These are phyloP conservation scores for maize (Zea mays) DNA, from an alignment of 176 grass and related monocot genomes.

Conservation along the genomic window Zm-B73-REFERENCE-NAM-5.0 NC_050098.1:157715501-157716000, in stretches of 20 bases:
- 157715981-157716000: too few species aligned
- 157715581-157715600: neutral
- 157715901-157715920: slow-evolving; percentile 80
- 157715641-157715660: neutral
- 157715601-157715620: slow-evolving; percentile 4
- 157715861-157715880: slow-evolving; percentile 93
- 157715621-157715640: neutral
- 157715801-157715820: slow-evolving; percentile 69
- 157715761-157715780: slow-evolving; percentile 42
- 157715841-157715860: slow-evolving; percentile 77
- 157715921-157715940: neutral
- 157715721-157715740: slow-evolving; percentile 18
- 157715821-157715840: slow-evolving; percentile 88
- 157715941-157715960: neutral
- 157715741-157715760: slow-evolving; percentile 32
- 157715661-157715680: neutral
- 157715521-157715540: neutral
- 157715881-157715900: slow-evolving; percentile 88
- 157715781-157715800: slow-evolving; percentile 56
- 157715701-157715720: slow-evolving; percentile 17
- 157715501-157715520: neutral
- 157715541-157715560: neutral
- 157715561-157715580: slow-evolving; percentile 31
- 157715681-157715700: slow-evolving; percentile 6
- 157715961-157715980: neutral